Base-by-base conservation (phyloP, 1,284 basidiomycete species). In the Salmacisia buchloeana region DNA sequence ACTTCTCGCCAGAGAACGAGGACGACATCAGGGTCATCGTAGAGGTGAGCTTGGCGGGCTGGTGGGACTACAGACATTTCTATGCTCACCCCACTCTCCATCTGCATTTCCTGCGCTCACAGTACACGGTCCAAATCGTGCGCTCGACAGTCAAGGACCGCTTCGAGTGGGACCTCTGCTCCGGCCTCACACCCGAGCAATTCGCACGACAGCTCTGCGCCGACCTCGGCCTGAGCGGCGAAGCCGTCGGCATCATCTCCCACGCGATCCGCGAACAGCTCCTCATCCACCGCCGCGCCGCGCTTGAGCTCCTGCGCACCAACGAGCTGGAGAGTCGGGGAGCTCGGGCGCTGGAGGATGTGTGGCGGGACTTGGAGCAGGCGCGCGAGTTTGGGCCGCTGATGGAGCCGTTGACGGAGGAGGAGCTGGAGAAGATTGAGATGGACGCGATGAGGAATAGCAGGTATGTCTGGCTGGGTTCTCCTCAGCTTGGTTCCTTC, bases 111-210 rank as follows among this genome's bases (percentile, higher is more conserved):
- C n/a, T 61, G 62, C 64, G 63, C 69, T 63, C 64, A 59, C 81
- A 96, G 91, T 91, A 98, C 79, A 94, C 98, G 81, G 91, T 98
- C n/a, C 94, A 97, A 81, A 90, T 98, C 77, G 89, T 89, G 54
- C 90, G 89, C 21, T 85, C 92, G 79, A 91, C 94, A 80, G 85
- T 98, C 0, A 84, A 89, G 63, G 94, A 98, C 82, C 90, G 94
- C 69, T 91, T 98, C 73, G 96, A 98, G 81, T 98, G 96, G 96
- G 94, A 98, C 81, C 85, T 98, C 6, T 86, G 92, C 34, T 97
- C 94, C 0, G 85, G 89, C 0, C 85, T 97, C 18, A 94, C 93
- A 0, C 94, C 94, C 0, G 89, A 94, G 76, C 83, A 83, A 1
- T 98, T 97, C 75, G 87, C 94, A 0, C 81, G 83, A 38, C 87